Evolutionary conservation across 179 eudicot species (phyloP).

Genomic region (Silene coronaria): DNA sequence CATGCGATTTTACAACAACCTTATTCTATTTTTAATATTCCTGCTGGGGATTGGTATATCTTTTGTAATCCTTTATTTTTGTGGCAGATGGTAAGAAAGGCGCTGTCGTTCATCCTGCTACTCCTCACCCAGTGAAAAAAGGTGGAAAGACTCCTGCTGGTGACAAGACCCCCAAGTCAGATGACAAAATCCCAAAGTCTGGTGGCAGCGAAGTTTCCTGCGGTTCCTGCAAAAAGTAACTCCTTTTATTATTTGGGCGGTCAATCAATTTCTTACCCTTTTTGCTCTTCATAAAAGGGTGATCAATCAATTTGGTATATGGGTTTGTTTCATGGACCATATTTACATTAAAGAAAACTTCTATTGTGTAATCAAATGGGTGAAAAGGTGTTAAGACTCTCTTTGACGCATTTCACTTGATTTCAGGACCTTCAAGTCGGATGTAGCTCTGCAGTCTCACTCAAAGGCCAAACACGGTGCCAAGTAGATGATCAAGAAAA

Average conservation of each 20-base stretch:
- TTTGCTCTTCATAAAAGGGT: background rate
- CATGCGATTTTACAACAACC: no score
- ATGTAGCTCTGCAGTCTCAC: constrained; percentile 22
- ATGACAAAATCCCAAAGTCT: constrained; percentile 21
- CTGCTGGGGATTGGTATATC: background rate
- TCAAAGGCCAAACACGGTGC: constrained; percentile 35
- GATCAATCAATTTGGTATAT: background rate
- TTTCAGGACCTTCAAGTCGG: constrained; percentile 28
- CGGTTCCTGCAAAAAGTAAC: constrained; percentile 31
- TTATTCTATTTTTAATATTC: no score
- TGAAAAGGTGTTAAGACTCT: no score
- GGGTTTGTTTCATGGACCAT: no score
- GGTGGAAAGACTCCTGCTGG: constrained; percentile 16
- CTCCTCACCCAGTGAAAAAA: constrained; percentile 44
- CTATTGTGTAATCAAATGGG: no score
- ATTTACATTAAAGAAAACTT: no score
- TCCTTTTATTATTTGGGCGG: background rate
- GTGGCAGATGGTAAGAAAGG: constrained; percentile 41
- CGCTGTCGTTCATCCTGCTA: constrained; percentile 20
- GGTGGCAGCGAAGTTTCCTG: constrained; percentile 22
- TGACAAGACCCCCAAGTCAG: constrained; percentile 35
- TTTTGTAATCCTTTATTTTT: background rate
- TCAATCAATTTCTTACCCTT: constrained; percentile 9
- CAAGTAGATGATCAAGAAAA: constrained; percentile 19
- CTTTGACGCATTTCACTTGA: background rate